phyloP scores from a whole-genome alignment of 1,284 basidiomycete genomes.

The Neolentinus lepideus region DNA sequence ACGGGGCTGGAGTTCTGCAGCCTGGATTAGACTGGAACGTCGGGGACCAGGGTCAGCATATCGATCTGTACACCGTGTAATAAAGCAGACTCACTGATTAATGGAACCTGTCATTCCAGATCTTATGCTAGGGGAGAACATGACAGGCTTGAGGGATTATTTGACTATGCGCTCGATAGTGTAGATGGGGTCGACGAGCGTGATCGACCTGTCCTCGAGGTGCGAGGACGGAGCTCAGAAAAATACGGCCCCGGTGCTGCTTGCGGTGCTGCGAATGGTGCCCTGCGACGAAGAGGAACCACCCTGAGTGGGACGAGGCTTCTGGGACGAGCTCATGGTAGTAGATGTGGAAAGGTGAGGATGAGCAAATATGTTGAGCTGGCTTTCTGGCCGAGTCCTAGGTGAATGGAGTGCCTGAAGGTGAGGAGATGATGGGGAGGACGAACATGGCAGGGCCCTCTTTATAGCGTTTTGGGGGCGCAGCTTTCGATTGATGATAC shows the following conservation, averaged over 20 bases:
- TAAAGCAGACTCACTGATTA: neutral
- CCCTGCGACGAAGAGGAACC: constrained; percentile 14
- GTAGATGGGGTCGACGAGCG: neutral
- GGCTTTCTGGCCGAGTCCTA: neutral
- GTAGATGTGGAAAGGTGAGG: neutral
- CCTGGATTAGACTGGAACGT: neutral
- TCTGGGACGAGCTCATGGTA: constrained; percentile 9
- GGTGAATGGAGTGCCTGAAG: neutral
- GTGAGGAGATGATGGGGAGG: neutral
- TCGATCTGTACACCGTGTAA: neutral
- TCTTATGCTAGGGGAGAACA: neutral
- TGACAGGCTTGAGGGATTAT: neutral
- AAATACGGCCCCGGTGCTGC: constrained; percentile 20
- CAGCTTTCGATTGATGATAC: neutral
- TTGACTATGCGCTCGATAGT: neutral
- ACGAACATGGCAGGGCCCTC: neutral
- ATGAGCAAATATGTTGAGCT: neutral
- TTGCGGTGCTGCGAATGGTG: constrained; percentile 18
- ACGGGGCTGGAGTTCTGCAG: neutral
- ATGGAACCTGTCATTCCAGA: neutral
- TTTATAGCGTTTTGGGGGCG: neutral
- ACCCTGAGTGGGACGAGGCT: constrained; percentile 10
- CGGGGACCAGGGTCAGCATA: neutral
- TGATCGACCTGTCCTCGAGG: neutral
- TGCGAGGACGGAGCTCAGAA: constrained; percentile 13